phyloP scores from a whole-genome alignment of 148 eudicot genomes.

The Fagopyrum esculentum region DNA sequence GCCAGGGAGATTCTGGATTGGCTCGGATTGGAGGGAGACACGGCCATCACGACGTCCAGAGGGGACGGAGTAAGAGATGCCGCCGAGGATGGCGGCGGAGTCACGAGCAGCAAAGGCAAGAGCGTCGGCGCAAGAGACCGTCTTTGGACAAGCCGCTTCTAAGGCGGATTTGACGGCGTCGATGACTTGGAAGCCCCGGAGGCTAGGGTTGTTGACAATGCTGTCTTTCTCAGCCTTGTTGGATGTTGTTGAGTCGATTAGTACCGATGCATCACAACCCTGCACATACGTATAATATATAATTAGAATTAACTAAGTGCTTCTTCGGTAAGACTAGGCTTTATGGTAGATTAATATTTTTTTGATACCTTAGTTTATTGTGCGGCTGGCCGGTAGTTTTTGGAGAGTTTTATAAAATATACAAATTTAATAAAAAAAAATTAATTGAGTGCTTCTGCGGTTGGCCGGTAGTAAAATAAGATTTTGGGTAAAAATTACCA shows the following conservation, averaged over 20 bases:
- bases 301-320: too few species aligned
- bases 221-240: slow-evolving; percentile 26
- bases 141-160: slow-evolving; percentile 21
- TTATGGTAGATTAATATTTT: too few species aligned
- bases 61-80: slow-evolving; percentile 25
- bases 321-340: too few species aligned
- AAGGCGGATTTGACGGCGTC: slow-evolving; percentile 20
- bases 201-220: slow-evolving; percentile 12
- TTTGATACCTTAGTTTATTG: too few species aligned
- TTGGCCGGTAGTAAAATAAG: too few species aligned
- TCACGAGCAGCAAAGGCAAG: slow-evolving; percentile 27
- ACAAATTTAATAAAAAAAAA: too few species aligned
- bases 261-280: slow-evolving; percentile 37
- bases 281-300: not conserved
- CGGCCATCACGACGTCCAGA: slow-evolving; percentile 42
- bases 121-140: slow-evolving; percentile 27
- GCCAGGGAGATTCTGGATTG: slow-evolving; percentile 24
- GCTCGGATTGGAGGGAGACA: slow-evolving; percentile 32
- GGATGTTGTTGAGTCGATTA: slow-evolving; percentile 20
- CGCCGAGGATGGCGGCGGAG: slow-evolving; percentile 14
- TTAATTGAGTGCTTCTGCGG: too few species aligned
- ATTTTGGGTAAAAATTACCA: too few species aligned
- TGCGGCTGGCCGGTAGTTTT: too few species aligned
- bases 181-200: slow-evolving; percentile 23
- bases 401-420: too few species aligned